Conservation (phyloP, 2,329 filamentous ascomycete genomes). For the Fusarium fracticaudum region DNA sequence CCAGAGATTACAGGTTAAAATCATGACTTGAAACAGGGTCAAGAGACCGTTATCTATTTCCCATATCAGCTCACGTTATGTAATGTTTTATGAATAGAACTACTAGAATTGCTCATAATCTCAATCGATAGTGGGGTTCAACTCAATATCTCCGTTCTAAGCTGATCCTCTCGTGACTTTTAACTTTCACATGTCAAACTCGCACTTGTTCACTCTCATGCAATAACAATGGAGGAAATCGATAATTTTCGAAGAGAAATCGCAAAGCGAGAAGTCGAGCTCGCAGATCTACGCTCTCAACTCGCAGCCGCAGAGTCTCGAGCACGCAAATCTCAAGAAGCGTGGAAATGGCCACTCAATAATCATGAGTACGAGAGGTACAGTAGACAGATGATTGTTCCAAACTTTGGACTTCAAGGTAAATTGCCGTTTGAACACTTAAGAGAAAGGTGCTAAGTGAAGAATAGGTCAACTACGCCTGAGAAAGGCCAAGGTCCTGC, state of each 20-base stretch:
- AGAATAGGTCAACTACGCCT: conserved; percentile 77
- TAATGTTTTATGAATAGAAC: accelerated
- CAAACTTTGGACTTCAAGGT: conserved; percentile 81
- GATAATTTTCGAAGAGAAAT: conserved; percentile 60
- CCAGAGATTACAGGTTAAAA: too few relatives aligned
- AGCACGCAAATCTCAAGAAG: conserved; percentile 11
- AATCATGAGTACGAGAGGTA: conserved; percentile 85
- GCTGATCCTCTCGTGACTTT: conserved; percentile 1
- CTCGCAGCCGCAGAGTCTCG: conserved; percentile 54
- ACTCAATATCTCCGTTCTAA: neutral
- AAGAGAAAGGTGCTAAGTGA: neutral
- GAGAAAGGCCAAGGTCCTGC: conserved; percentile 74
- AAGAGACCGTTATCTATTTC: too few relatives aligned
- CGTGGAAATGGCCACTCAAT: conserved; percentile 73
- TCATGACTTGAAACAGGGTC: too few relatives aligned
- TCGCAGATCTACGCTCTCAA: conserved; percentile 56
- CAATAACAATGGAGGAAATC: conserved; percentile 48
- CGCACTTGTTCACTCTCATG: neutral
- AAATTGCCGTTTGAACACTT: accelerated
- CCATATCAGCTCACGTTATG: too few relatives aligned
- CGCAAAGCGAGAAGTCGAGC: conserved; percentile 56
- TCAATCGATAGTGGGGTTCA: conserved; percentile 6
- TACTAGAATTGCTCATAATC: neutral
- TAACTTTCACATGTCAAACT: neutral
- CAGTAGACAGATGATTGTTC: conserved; percentile 89